Evolutionary conservation across 2,329 filamentous ascomycete species (phyloP).

Genomic region (Curvularia verruculosa): DNA sequence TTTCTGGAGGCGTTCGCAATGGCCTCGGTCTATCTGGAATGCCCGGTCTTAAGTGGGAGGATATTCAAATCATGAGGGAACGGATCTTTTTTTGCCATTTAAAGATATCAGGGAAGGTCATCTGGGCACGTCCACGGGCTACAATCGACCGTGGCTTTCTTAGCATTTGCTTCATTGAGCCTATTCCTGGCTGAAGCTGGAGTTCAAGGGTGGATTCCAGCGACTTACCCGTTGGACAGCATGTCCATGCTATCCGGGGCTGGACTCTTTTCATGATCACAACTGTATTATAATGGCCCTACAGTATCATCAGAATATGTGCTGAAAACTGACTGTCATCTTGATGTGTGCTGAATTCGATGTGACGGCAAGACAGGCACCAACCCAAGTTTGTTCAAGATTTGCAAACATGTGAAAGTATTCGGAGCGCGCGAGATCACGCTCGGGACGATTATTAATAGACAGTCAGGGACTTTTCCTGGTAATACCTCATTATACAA

Average conservation of each 20-base stretch:
- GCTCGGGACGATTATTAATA: no score
- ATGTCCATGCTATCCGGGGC: constrained; percentile 1
- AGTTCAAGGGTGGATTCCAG: constrained; percentile 10
- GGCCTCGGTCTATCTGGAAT: background rate
- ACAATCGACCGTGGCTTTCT: constrained; percentile 3
- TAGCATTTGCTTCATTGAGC: constrained; percentile 19
- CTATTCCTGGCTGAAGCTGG: constrained; percentile 14
- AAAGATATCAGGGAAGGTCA: background rate
- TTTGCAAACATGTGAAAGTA: no score
- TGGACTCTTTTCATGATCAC: constrained; percentile 13
- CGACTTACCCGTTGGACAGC: constrained; percentile 1
- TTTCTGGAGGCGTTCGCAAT: constrained; percentile 3
- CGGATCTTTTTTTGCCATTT: constrained; percentile 8
- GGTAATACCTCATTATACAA: no score
- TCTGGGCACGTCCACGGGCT: background rate
- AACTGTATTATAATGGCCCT: constrained; percentile 21
- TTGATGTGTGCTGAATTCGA: background rate
- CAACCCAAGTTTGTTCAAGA: no score
- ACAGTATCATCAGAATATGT: constrained; percentile 8
- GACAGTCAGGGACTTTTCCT: no score
- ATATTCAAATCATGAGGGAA: constrained; percentile 42
- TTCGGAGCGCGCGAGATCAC: no score
- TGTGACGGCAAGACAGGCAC: background rate
- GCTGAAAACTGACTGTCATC: background rate
- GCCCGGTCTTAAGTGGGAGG: background rate